phyloP scores from a whole-genome alignment of 805 yeast species.

The Wickerhamiella occidentalis region DNA sequence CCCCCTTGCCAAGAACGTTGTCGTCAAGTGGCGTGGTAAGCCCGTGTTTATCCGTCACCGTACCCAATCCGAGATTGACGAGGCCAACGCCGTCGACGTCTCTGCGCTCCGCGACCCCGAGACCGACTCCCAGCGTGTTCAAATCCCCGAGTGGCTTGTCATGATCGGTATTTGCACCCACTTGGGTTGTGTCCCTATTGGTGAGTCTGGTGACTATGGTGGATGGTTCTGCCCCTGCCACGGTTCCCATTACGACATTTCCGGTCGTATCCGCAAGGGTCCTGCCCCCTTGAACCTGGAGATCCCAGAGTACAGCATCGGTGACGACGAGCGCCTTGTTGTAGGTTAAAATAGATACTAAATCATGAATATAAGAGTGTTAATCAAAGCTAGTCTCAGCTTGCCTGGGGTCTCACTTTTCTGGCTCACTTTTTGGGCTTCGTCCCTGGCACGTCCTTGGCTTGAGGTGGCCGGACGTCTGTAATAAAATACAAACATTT shows the following conservation, averaged over 20 bases:
- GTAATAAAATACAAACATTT: too few relatives aligned
- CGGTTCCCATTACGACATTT: constrained; percentile 99
- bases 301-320: constrained; percentile 82
- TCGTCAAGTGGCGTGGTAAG: constrained; percentile 99
- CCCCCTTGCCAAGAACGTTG: constrained; percentile 96
- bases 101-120: constrained; percentile 84
- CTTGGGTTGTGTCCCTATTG: constrained; percentile 99
- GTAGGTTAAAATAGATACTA: constrained; percentile 51
- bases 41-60: constrained; percentile 99
- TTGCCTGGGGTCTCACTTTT: too few relatives aligned
- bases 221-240: constrained; percentile 99
- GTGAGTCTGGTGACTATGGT: constrained; percentile 98
- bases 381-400: neutral
- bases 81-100: constrained; percentile 79
- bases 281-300: constrained; percentile 99
- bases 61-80: constrained; percentile 82
- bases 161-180: constrained; percentile 99
- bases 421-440: too few relatives aligned
- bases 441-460: too few relatives aligned
- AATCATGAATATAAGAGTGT: neutral
- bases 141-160: constrained; percentile 95
- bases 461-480: too few relatives aligned
- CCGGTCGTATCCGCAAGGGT: constrained; percentile 99
- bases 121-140: constrained; percentile 82
- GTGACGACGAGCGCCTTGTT: constrained; percentile 61